These are phyloP conservation scores for Exophiala dermatitidis DNA, from an alignment of 2,329 filamentous ascomycete genomes.

Conservation along the genomic window DNA sequence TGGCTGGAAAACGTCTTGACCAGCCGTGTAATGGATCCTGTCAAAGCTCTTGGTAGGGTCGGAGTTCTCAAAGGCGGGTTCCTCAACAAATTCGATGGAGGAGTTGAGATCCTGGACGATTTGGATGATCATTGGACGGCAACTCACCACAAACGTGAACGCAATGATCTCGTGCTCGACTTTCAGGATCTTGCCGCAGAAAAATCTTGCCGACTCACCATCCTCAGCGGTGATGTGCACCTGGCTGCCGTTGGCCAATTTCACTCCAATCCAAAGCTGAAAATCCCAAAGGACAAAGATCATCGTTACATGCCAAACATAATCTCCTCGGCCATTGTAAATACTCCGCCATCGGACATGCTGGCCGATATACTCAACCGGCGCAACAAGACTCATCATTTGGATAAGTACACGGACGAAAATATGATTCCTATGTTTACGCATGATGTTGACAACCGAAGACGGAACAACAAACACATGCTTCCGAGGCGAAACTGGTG, in stretches of 20 bases:
- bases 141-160: conserved; percentile 85
- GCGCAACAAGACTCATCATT: conserved; percentile 68
- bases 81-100: conserved; percentile 83
- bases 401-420: conserved; percentile 72
- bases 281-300: conserved; percentile 79
- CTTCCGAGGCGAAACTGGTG: conserved; percentile 94
- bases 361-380: conserved; percentile 90
- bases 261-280: conserved; percentile 80
- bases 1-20: conserved; percentile 66
- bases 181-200: conserved; percentile 88
- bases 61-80: conserved; percentile 67
- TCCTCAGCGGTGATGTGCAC: conserved; percentile 90
- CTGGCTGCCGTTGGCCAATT: conserved; percentile 89
- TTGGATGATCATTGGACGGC: conserved; percentile 97
- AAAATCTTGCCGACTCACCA: conserved; percentile 84
- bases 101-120: conserved; percentile 84
- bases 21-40: conserved; percentile 74
- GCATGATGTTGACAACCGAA: conserved; percentile 80
- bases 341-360: conserved; percentile 78
- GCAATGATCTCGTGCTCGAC: conserved; percentile 79
- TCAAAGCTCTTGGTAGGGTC: conserved; percentile 78
- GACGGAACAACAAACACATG: conserved; percentile 82
- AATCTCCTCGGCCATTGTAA: conserved; percentile 88
- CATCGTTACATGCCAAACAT: conserved; percentile 96
- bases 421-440: conserved; percentile 92